These are phyloP conservation scores for Powellomyces hirtus DNA, from an alignment of 192 early-diverging fungal species.

Conservation along the genomic window DNA sequence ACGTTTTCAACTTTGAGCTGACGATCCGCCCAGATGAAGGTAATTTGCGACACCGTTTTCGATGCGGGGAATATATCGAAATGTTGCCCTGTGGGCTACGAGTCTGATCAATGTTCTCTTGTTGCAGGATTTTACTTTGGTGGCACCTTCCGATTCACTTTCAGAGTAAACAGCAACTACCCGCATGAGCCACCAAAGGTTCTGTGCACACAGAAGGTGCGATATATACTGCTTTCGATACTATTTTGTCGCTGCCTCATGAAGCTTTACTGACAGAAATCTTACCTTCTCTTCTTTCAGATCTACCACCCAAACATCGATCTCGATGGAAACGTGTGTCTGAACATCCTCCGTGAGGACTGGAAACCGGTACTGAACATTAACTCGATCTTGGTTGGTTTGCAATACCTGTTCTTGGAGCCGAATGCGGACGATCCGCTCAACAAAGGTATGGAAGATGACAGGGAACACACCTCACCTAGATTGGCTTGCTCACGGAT, in stretches of 20 bases:
- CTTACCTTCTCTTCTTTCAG: constrained; percentile 32
- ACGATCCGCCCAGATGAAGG: constrained; percentile 86
- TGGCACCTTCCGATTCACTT: constrained; percentile 79
- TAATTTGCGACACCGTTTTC: no score
- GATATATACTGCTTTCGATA: neutral
- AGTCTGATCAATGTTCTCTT: neutral
- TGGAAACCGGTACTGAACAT: constrained; percentile 99
- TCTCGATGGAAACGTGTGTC: constrained; percentile 91
- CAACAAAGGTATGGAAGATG: constrained; percentile 80
- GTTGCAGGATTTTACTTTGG: constrained; percentile 76
- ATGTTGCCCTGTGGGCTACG: neutral
- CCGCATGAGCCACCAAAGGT: constrained; percentile 93
- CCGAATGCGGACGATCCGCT: constrained; percentile 97
- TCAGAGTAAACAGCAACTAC: constrained; percentile 83
- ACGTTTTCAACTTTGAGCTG: constrained; percentile 80
- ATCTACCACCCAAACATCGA: constrained; percentile 99
- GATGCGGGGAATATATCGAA: no score
- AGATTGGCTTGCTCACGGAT: neutral
- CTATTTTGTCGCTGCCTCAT: neutral
- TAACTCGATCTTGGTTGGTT: constrained; percentile 83
- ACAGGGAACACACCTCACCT: neutral
- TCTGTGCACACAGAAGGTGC: constrained; percentile 80
- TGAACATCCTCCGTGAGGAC: constrained; percentile 96
- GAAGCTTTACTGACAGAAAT: neutral
- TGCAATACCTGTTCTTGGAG: constrained; percentile 89